Base-by-base conservation (phyloP, 768 basidiomycete species). In the Suillus placidus region DNA sequence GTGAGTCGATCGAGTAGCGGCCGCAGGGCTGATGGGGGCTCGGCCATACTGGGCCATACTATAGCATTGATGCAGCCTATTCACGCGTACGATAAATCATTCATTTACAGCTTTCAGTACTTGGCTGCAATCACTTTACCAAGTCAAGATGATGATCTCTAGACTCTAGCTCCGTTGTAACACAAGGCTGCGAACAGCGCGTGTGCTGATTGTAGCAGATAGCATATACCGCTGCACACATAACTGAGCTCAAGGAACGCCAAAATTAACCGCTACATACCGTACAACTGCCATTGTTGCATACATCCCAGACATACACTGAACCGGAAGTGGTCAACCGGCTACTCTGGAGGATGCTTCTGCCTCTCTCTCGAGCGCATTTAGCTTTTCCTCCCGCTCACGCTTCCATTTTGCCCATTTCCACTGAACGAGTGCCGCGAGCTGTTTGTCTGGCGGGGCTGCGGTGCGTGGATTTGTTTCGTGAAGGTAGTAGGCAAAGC, bases 401-500 rank as follows among this genome's bases (percentile, higher is more conserved):
- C 18, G 57, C 51, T 69, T 65, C 62, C 74, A 81, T 69, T 85
- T 86, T 6, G 74, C 77, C 81, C 84, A 87, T 76, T 91, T 94
- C 92, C 92, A 93, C 43, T 73, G 77, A 32, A 89, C 56, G 23
- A 94, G 84, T 35, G 81, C 76, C 6, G 72, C 52, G 40, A 95
- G 76, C 56, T 82, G 83, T 65, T 90, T 80, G 7, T 88, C 85
- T 32, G 81, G 78, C 0, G 84, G 79, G 18, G 87, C 80, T 10
- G 84, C 87, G 5, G 88, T 91, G 45, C 93, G 87, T 6, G 93
- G 93, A 75, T 94, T 87, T 35, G 81, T 89, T 74, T 95, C 93
- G 74, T 91, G 85, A 43, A 95, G 85, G 74, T 92, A 88, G 74
- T 88, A 94, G 6, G 93, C 93, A 51, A 93, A 76, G 47, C 86